These are phyloP conservation scores for Capsella bursapastoris DNA, from an alignment of 345 rosid species.

Conservation along the genomic window DNA sequence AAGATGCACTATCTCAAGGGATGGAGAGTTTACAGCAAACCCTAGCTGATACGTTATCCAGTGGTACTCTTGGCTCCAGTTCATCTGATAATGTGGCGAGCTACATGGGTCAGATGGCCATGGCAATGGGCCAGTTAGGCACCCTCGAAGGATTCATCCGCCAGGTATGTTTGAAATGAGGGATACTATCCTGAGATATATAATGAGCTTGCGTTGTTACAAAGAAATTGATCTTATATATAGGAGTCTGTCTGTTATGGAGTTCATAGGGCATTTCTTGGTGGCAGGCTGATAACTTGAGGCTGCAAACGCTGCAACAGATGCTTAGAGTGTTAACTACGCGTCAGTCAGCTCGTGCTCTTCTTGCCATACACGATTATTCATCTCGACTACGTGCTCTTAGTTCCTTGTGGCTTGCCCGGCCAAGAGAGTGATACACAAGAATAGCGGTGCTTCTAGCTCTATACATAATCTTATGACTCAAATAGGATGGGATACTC, in stretches of 20 bases:
- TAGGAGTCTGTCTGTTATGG: conserved; percentile 31
- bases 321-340: conserved; percentile 87
- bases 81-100: conserved; percentile 84
- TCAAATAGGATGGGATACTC: conserved; percentile 32
- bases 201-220: background rate
- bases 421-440: conserved; percentile 79
- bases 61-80: conserved; percentile 70
- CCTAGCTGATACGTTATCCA: conserved; percentile 81
- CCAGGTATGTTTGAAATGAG: conserved; percentile 58
- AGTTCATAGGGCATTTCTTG: conserved; percentile 40
- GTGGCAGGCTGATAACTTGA: conserved; percentile 90
- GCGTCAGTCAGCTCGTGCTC: conserved; percentile 96
- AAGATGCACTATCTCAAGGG: conserved; percentile 93
- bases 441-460: conserved; percentile 4
- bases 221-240: conserved; percentile 25
- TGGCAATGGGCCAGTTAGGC: conserved; percentile 99
- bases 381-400: conserved; percentile 92
- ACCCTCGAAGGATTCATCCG: conserved; percentile 83
- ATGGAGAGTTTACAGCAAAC: conserved; percentile 94
- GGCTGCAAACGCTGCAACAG: conserved; percentile 94
- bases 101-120: conserved; percentile 99
- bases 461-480: conserved; percentile 24
- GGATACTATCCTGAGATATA: conserved; percentile 24
- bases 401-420: conserved; percentile 97
- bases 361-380: conserved; percentile 90